A percentile compares a stretch with the other conserved stretches of the same genome.
phyloP scores from a whole-genome alignment of 257 asterid species.

The Nicotiana tomentosiformis region DNA sequence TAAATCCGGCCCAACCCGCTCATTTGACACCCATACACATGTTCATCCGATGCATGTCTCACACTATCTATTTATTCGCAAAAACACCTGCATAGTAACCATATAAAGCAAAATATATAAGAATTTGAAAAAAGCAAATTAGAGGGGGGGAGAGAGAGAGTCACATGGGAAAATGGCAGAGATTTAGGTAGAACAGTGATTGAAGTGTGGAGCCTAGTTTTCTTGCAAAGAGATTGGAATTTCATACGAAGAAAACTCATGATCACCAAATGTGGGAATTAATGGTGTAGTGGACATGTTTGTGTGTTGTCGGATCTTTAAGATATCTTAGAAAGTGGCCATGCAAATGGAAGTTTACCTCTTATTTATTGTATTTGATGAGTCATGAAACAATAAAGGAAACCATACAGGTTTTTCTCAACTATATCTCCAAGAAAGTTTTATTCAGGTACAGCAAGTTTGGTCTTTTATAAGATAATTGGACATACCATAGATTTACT shows the following conservation, averaged over 20 bases:
- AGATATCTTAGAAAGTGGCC: neutral
- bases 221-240: constrained; percentile 8
- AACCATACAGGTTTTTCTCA: neutral
- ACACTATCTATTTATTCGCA: neutral
- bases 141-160: neutral
- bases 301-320: constrained; percentile 15
- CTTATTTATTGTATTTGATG: constrained; percentile 1
- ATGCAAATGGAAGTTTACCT: neutral
- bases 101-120: neutral
- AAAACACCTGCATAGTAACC: neutral
- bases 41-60: neutral
- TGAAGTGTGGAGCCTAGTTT: constrained; percentile 10
- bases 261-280: neutral
- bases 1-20: too few species aligned
- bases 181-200: constrained; percentile 7
- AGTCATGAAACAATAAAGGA: constrained; percentile 1
- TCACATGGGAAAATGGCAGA: neutral
- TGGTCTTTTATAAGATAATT: neutral
- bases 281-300: constrained; percentile 20
- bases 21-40: too few species aligned
- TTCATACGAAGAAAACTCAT: constrained; percentile 10
- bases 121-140: neutral
- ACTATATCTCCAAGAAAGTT: too few species aligned
- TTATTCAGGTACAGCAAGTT: neutral
- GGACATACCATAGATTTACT: neutral